Percentiles rank a stretch among this genome's conserved stretches.
phyloP scores from a whole-genome alignment of 2,329 filamentous ascomycete species.

The Trichophyton equinum region DNA sequence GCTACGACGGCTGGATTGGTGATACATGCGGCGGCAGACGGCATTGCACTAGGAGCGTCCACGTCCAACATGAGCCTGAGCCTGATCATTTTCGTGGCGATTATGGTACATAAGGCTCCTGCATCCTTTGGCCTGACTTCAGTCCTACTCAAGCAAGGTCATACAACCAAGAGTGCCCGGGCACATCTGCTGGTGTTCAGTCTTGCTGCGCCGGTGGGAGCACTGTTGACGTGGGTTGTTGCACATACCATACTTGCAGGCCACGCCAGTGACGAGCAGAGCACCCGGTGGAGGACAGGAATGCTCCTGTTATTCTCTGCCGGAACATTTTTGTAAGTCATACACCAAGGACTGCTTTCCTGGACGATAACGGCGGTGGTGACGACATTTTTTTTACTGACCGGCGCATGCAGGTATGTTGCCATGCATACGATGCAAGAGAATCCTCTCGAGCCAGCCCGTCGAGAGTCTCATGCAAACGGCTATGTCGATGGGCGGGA shows the following conservation, averaged over 20 bases:
- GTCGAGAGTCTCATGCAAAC: slow-evolving; percentile 27
- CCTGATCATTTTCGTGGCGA: slow-evolving; percentile 86
- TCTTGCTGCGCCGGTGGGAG: slow-evolving; percentile 75
- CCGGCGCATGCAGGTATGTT: slow-evolving; percentile 54
- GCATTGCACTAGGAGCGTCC: slow-evolving; percentile 88
- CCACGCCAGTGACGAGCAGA: slow-evolving; percentile 40
- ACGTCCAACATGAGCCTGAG: slow-evolving; percentile 66
- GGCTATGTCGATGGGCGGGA: slow-evolving; percentile 33
- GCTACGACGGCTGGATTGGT: slow-evolving; percentile 91
- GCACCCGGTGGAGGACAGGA: slow-evolving; percentile 76
- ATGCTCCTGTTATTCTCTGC: slow-evolving; percentile 90
- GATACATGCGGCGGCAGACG: slow-evolving; percentile 89
- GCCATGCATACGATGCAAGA: slow-evolving; percentile 99
- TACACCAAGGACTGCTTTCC: background rate
- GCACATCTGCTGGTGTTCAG: slow-evolving; percentile 85
- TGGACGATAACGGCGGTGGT: no score
- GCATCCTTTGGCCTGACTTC: slow-evolving; percentile 91
- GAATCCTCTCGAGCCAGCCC: slow-evolving; percentile 24
- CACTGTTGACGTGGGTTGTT: slow-evolving; percentile 67
- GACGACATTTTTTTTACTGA: background rate
- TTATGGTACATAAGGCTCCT: slow-evolving; percentile 95
- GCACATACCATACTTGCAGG: slow-evolving; percentile 56
- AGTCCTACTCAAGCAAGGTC: slow-evolving; percentile 75
- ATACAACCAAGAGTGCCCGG: slow-evolving; percentile 73
- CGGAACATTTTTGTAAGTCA: slow-evolving; percentile 77